Conservation (phyloP, 2,329 filamentous ascomycete genomes). For the Aspergillus udagawae region DNA sequence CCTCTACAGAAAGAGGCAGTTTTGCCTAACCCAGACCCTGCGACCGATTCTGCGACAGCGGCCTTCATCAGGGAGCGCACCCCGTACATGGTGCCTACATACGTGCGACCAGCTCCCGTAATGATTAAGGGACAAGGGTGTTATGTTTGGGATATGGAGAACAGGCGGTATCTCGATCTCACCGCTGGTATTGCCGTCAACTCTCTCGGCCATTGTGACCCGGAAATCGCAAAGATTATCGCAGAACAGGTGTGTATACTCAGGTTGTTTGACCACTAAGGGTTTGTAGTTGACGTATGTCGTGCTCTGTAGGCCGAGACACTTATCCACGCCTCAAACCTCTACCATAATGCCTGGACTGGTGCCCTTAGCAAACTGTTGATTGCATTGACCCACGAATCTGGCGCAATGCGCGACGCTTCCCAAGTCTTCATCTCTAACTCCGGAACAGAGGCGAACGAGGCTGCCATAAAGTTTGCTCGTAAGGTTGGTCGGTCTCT, state of each 20-base stretch:
- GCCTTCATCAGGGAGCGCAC: constrained; percentile 70
- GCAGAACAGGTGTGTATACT: constrained; percentile 63
- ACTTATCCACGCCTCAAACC: constrained; percentile 87
- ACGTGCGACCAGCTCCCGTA: constrained; percentile 82
- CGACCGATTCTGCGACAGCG: constrained; percentile 68
- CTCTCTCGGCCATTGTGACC: constrained; percentile 83
- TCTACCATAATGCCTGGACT: constrained; percentile 97
- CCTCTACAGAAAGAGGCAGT: constrained; percentile 42
- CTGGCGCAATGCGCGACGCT: constrained; percentile 77
- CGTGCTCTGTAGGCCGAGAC: constrained; percentile 53
- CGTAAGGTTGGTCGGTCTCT: constrained; percentile 79
- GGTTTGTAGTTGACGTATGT: constrained; percentile 21
- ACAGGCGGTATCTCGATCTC: constrained; percentile 86
- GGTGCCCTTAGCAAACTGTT: constrained; percentile 82
- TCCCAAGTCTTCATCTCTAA: constrained; percentile 88
- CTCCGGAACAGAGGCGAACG: constrained; percentile 94
- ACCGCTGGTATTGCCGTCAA: constrained; percentile 96
- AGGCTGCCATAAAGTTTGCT: constrained; percentile 95
- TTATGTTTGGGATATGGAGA: constrained; percentile 86
- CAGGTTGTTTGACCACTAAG: neutral
- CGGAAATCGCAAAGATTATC: constrained; percentile 69
- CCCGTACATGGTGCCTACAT: constrained; percentile 93
- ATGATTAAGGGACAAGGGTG: constrained; percentile 85
- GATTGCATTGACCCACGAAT: constrained; percentile 72
- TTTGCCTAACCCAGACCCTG: constrained; percentile 68